These are phyloP conservation scores for Acidomyces sp. DNA, from an alignment of 495 filamentous ascomycete species.

Conservation along the genomic window DNA sequence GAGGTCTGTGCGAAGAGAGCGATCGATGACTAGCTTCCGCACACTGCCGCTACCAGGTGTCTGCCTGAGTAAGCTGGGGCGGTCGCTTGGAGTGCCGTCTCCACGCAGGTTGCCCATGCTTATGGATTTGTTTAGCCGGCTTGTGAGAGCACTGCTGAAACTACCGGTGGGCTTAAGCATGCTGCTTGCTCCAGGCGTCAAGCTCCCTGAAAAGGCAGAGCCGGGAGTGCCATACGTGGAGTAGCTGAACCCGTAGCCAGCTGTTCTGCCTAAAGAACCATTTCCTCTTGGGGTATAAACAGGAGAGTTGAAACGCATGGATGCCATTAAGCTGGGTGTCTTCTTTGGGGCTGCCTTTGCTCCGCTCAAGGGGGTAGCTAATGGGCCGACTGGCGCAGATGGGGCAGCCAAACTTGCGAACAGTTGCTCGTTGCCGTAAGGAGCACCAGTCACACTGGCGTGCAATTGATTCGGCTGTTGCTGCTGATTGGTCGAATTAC, in stretches of 20 bases:
- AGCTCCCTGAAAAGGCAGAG: conserved; percentile 51
- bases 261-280: conserved; percentile 37
- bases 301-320: conserved; percentile 67
- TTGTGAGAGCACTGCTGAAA: conserved; percentile 38
- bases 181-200: conserved; percentile 50
- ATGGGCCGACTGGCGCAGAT: conserved; percentile 57
- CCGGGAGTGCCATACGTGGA: conserved; percentile 74
- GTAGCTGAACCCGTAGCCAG: conserved; percentile 77
- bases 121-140: conserved; percentile 39
- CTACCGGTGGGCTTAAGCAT: conserved; percentile 53
- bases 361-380: conserved; percentile 74
- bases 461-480: conserved; percentile 42
- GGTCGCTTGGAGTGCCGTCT: conserved; percentile 49
- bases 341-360: conserved; percentile 74
- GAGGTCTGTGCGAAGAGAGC: conserved; percentile 63
- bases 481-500: conserved; percentile 11
- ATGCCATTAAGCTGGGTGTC: conserved; percentile 51
- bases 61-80: conserved; percentile 74
- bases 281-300: conserved; percentile 31
- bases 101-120: conserved; percentile 58
- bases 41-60: conserved; percentile 61
- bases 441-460: conserved; percentile 64
- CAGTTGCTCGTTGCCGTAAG: conserved; percentile 72
- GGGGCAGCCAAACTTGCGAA: conserved; percentile 57
- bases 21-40: conserved; percentile 84